These are phyloP conservation scores for Syncephalastrum monosporum DNA, from an alignment of 371 early-diverging fungal species.

Conservation along the genomic window DNA sequence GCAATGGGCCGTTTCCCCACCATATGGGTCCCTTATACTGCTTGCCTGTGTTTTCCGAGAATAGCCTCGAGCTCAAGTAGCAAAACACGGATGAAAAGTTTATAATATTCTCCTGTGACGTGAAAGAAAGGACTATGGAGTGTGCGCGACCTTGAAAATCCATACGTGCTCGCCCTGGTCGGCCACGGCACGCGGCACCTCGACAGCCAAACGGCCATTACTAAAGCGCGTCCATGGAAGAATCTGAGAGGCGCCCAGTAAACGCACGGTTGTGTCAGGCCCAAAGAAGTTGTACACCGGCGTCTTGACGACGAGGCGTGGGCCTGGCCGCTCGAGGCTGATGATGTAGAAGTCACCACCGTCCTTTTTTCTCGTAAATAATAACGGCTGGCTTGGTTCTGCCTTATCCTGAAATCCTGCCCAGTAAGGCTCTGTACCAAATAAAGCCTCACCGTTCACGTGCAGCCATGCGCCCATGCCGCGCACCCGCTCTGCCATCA, in stretches of 20 bases:
- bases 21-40: no score
- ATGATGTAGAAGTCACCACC: slow-evolving; percentile 24
- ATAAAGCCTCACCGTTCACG: slow-evolving; percentile 13
- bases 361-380: slow-evolving; percentile 19
- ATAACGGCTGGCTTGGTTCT: slow-evolving; percentile 14
- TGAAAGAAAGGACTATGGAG: no score
- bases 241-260: slow-evolving; percentile 4
- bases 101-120: no score
- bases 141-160: slow-evolving; percentile 11
- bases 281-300: slow-evolving; percentile 6
- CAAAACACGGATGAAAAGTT: no score
- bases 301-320: slow-evolving; percentile 13
- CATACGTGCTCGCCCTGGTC: slow-evolving; percentile 12
- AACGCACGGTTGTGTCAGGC: not conserved
- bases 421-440: slow-evolving; percentile 29
- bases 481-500: slow-evolving; percentile 15
- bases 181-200: slow-evolving; percentile 6
- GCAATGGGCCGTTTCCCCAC: no score
- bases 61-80: no score
- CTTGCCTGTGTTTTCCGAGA: no score
- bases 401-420: slow-evolving; percentile 13
- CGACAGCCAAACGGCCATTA: slow-evolving; percentile 10
- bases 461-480: slow-evolving; percentile 27
- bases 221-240: slow-evolving; percentile 5
- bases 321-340: slow-evolving; percentile 10